Evolutionary conservation across 345 rosid genomes (phyloP).

Genomic region (Noccaea bulbosa): DNA sequence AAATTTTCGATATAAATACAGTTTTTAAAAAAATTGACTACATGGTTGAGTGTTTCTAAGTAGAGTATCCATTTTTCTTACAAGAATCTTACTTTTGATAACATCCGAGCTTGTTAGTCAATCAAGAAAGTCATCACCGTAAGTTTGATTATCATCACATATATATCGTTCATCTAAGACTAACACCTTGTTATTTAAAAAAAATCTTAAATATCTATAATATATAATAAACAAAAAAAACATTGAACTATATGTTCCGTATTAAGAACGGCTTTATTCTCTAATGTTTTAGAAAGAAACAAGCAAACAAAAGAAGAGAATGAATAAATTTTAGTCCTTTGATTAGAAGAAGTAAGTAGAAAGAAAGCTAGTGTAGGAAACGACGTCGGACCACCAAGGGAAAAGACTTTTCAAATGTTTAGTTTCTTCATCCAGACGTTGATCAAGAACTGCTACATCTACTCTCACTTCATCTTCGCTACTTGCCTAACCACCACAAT

Average conservation of each 20-base stretch:
- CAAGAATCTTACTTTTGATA: too few relatives aligned
- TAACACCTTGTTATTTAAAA: not conserved
- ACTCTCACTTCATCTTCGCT: constrained; percentile 58
- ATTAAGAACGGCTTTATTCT: constrained; percentile 24
- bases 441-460: constrained; percentile 85
- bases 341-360: constrained; percentile 70
- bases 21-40: too few relatives aligned
- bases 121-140: too few relatives aligned
- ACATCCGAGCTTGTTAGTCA: too few relatives aligned
- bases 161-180: not conserved
- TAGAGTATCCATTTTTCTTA: too few relatives aligned
- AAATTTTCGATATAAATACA: too few relatives aligned
- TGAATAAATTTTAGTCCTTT: not conserved
- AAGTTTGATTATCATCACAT: not conserved
- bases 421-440: constrained; percentile 61
- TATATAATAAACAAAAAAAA: constrained; percentile 13
- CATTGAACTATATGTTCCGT: constrained; percentile 17
- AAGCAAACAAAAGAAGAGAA: not conserved
- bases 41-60: too few relatives aligned
- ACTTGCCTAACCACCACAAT: constrained; percentile 55
- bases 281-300: not conserved
- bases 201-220: not conserved
- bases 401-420: constrained; percentile 67
- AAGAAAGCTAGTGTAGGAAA: constrained; percentile 68
- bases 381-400: constrained; percentile 86